phyloP scores from a whole-genome alignment of 805 yeast genomes.

The Myxozyma geophila region DNA sequence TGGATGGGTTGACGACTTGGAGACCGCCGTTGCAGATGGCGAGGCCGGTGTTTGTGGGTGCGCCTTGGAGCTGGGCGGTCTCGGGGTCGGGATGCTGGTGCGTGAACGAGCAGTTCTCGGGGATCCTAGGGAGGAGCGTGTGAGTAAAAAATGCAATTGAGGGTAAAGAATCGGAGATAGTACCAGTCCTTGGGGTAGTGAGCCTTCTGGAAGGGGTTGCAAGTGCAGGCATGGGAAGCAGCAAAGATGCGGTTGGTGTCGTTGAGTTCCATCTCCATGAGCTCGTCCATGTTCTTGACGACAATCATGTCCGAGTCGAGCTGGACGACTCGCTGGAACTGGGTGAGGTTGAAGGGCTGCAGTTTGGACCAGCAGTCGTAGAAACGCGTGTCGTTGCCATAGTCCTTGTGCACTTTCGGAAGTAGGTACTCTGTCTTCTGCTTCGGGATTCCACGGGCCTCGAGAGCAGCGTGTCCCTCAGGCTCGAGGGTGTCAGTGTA shows the following conservation, averaged over 20 bases:
- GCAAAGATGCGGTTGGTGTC: conserved; percentile 49
- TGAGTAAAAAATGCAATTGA: background rate
- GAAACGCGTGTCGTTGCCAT: conserved; percentile 57
- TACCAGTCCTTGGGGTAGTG: conserved; percentile 62
- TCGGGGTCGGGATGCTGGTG: conserved; percentile 38
- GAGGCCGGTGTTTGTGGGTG: conserved; percentile 50
- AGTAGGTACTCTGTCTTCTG: conserved; percentile 50
- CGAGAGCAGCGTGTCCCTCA: conserved; percentile 51
- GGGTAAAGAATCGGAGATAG: background rate
- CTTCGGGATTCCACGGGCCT: conserved; percentile 50
- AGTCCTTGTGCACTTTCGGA: conserved; percentile 53
- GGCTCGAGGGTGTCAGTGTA: conserved; percentile 55
- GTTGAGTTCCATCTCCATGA: conserved; percentile 54
- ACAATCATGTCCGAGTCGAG: conserved; percentile 67
- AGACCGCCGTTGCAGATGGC: conserved; percentile 65
- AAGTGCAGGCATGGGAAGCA: conserved; percentile 65
- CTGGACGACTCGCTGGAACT: conserved; percentile 59
- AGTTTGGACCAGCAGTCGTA: conserved; percentile 67
- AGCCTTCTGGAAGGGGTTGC: conserved; percentile 57
- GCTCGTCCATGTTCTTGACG: conserved; percentile 61
- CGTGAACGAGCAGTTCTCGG: conserved; percentile 58
- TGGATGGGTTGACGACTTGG: conserved; percentile 54
- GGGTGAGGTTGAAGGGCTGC: conserved; percentile 56
- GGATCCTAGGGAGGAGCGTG: conserved; percentile 33
- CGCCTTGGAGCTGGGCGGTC: conserved; percentile 35